Evolutionary conservation across 129 eudicot genomes (phyloP), one percentile per base, ranked within the genome.

Genomic region (Glebionis coronaria): DNA sequence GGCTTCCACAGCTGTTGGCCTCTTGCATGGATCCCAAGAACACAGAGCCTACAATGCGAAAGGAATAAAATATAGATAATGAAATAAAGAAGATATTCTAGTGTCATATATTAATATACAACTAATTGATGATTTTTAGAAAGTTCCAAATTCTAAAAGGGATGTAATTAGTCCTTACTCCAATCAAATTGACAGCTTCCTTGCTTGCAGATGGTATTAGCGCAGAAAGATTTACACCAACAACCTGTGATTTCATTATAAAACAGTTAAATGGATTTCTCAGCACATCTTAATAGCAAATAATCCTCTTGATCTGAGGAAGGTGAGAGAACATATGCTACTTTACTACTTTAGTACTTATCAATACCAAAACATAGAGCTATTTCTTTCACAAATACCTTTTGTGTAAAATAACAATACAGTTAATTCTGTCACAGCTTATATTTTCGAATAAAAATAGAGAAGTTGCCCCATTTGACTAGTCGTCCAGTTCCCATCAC

Each of bases 1-100:
- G 56, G 82, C 98, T 79, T 88, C 95, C 23, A 68, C 56, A 56
- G 94, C 98, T 65, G 94, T 81, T 12, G 98, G 98, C 78, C 98
- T 85, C 82, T 85, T 88, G 77, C 82, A 68, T 35, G 98, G 98
- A 69, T 91, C 91, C 98, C 98, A 92, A 9, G 91, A 85, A 70
- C 98, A 92, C 31, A 92, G 95, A 40, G 95, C 80, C 98, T 92
- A 65, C 12, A 77, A 52, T 50, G 68, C 63, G 52, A 40, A 28
- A 40, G 50, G 70, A 57, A 6, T 2, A 57, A 53, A 12, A 12
- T 40, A 50, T 44, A 45, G 21, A 53, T 42, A 44, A 69, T 18
- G 15, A 31, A 12, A 4, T 16, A 25, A 40, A 7, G 3, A 61
- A 56, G 6, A 38, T 19, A 61, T 10, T 42, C 44, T 0, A 21